These are phyloP conservation scores for Ganoderma sinense DNA, from an alignment of 1,284 basidiomycete genomes.

Conservation along the genomic window DNA sequence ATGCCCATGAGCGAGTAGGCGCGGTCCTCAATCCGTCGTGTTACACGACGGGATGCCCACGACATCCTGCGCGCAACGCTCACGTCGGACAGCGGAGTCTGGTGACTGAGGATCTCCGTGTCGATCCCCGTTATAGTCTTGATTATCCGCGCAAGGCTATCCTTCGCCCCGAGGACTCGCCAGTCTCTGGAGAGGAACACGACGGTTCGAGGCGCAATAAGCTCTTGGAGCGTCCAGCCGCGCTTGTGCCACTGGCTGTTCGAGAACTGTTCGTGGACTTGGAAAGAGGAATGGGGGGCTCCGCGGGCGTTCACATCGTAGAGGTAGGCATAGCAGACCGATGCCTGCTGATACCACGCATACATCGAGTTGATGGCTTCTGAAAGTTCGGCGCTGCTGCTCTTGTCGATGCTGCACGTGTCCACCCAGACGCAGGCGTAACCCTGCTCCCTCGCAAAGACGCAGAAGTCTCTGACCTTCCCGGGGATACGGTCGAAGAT, in stretches of 20 bases:
- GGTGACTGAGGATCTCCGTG: conserved; percentile 4
- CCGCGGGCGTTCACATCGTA: conserved; percentile 6
- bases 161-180: conserved; percentile 12
- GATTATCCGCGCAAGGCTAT: conserved; percentile 4
- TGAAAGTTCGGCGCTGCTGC: conserved; percentile 16
- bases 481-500: conserved; percentile 4
- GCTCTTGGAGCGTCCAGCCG: not conserved
- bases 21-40: conserved; percentile 1
- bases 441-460: not conserved
- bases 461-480: not conserved
- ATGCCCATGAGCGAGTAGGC: conserved; percentile 14
- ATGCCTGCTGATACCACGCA: conserved; percentile 7
- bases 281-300: not conserved
- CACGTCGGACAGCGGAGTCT: not conserved
- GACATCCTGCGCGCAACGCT: conserved; percentile 10
- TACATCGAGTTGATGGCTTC: not conserved
- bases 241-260: conserved; percentile 6
- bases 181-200: conserved; percentile 5
- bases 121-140: conserved; percentile 1
- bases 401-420: conserved; percentile 16
- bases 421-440: conserved; percentile 11
- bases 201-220: conserved; percentile 6
- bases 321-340: conserved; percentile 14
- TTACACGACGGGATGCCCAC: conserved; percentile 3
- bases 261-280: not conserved